These are phyloP conservation scores for Trichoderma guizhouense DNA, from an alignment of 2,329 filamentous ascomycete species.

Conservation along the genomic window DNA sequence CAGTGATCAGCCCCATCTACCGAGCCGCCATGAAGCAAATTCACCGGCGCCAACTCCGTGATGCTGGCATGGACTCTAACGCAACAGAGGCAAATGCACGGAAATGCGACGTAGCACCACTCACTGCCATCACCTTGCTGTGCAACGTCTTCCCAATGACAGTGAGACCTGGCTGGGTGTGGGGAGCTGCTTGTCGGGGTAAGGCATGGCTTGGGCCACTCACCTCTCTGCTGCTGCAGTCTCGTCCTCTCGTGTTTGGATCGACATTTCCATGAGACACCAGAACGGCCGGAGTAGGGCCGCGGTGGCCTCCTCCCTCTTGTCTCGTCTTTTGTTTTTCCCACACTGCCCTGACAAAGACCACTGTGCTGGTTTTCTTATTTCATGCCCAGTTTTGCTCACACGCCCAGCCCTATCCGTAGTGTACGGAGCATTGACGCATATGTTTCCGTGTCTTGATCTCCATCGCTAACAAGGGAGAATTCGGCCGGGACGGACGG, in stretches of 20 bases:
- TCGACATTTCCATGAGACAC: slow-evolving; percentile 30
- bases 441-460: slow-evolving; percentile 3
- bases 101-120: slow-evolving; percentile 5
- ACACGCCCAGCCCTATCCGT: slow-evolving; percentile 10
- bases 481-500: slow-evolving; percentile 4
- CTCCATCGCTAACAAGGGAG: slow-evolving; percentile 1
- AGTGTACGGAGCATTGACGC: slow-evolving; percentile 3
- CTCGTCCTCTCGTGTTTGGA: slow-evolving; percentile 22
- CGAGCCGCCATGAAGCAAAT: neutral
- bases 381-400: neutral
- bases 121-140: neutral
- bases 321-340: neutral
- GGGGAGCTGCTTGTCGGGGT: slow-evolving; percentile 13
- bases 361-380: neutral
- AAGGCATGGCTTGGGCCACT: slow-evolving; percentile 9
- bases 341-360: neutral
- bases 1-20: slow-evolving; percentile 13
- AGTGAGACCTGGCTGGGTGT: slow-evolving; percentile 5
- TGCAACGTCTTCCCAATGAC: slow-evolving; percentile 3
- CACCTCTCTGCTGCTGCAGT: neutral
- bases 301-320: slow-evolving; percentile 22
- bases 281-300: slow-evolving; percentile 31
- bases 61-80: slow-evolving; percentile 2
- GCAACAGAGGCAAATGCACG: slow-evolving; percentile 4
- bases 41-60: neutral